Percentiles rank a stretch among this genome's conserved stretches.
phyloP scores from a whole-genome alignment of 768 basidiomycete genomes.

The Dendrothele bispora region DNA sequence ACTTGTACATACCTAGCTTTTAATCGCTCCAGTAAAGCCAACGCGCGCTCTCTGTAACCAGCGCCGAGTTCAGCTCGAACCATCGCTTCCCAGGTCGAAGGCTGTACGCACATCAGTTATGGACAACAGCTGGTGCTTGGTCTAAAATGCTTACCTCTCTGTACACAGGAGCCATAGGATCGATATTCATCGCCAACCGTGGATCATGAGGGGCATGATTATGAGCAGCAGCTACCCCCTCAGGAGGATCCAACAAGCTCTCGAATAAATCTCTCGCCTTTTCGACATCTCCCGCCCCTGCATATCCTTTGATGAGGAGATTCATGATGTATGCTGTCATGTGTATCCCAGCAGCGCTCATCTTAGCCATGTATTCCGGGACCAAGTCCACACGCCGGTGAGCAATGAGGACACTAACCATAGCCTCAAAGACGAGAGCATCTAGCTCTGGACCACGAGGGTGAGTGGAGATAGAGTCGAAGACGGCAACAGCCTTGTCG shows the following conservation, averaged over 20 bases:
- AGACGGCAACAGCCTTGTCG: constrained; percentile 71
- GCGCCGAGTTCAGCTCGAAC: constrained; percentile 84
- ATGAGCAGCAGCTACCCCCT: constrained; percentile 83
- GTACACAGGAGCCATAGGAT: constrained; percentile 64
- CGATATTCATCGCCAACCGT: constrained; percentile 27
- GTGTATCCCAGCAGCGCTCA: constrained; percentile 64
- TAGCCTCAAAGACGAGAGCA: constrained; percentile 84
- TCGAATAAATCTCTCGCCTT: constrained; percentile 81
- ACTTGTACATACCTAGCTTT: constrained; percentile 58
- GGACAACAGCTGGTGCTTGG: too few species aligned
- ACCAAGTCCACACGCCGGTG: constrained; percentile 79
- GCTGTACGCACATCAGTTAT: constrained; percentile 39
- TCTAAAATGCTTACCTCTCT: constrained; percentile 61
- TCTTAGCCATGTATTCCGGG: constrained; percentile 60
- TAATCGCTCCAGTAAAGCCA: constrained; percentile 67
- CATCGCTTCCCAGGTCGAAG: constrained; percentile 96
- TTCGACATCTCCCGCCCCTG: constrained; percentile 68
- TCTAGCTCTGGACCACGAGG: constrained; percentile 63
- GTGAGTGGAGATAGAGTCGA: constrained; percentile 69
- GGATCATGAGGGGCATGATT: constrained; percentile 81
- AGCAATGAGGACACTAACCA: constrained; percentile 84
- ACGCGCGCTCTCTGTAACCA: constrained; percentile 70
- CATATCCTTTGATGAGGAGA: constrained; percentile 71
- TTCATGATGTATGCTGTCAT: constrained; percentile 97
- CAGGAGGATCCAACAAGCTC: constrained; percentile 72